Evolutionary conservation across 2,329 filamentous ascomycete genomes (phyloP).

Genomic region (Ceratocystis destructans): DNA sequence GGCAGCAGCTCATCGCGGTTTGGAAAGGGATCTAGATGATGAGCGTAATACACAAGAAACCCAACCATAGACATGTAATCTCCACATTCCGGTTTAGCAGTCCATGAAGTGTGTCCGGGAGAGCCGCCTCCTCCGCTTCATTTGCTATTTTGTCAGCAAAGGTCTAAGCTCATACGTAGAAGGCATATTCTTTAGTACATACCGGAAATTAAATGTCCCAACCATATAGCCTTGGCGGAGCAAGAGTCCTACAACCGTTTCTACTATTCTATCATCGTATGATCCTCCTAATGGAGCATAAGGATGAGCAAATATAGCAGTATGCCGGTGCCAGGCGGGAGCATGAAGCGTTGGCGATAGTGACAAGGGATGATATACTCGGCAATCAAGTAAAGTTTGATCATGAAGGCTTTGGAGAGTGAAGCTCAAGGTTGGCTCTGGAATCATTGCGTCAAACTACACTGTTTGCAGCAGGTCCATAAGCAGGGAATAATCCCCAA

Average conservation of each 20-base stretch:
- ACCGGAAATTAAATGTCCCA: conserved; percentile 82
- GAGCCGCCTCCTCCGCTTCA: conserved; percentile 62
- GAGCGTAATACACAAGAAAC: conserved; percentile 62
- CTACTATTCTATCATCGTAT: conserved; percentile 70
- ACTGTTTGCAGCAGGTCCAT: background rate
- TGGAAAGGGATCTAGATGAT: conserved; percentile 36
- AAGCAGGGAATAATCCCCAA: background rate
- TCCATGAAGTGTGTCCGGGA: conserved; percentile 74
- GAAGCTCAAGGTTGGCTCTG: conserved; percentile 20
- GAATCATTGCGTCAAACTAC: conserved; percentile 5
- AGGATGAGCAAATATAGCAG: conserved; percentile 67
- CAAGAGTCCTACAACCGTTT: conserved; percentile 49
- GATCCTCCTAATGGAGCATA: conserved; percentile 78
- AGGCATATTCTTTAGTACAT: background rate
- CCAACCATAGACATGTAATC: conserved; percentile 78
- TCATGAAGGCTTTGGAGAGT: conserved; percentile 74
- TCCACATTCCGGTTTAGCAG: conserved; percentile 59
- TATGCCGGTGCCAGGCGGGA: conserved; percentile 35
- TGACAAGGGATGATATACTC: conserved; percentile 59
- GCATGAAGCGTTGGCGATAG: conserved; percentile 26
- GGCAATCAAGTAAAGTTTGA: conserved; percentile 59
- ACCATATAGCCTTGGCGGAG: conserved; percentile 61
- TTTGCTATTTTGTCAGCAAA: background rate
- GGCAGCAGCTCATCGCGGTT: conserved; percentile 14
- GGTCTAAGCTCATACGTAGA: background rate